Evolutionary conservation across 176 grass and related monocot species (phyloP).

Genomic region (Cenchrus fungigraminus): DNA sequence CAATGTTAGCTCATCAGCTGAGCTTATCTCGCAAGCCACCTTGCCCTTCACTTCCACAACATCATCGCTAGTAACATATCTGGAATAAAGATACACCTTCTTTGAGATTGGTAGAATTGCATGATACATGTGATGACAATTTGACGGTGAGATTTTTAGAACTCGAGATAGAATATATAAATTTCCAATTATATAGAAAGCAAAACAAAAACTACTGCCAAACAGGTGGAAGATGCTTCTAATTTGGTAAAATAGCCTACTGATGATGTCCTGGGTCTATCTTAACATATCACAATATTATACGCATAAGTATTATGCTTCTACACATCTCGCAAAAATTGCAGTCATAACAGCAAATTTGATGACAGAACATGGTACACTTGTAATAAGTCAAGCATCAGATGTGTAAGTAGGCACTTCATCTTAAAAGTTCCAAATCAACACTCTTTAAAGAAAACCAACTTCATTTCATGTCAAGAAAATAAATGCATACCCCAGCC

Average conservation of each 20-base stretch:
- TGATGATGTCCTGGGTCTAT: not conserved
- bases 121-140: not conserved
- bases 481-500: slow-evolving; percentile 65
- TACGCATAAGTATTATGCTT: not conserved
- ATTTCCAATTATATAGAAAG: not conserved
- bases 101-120: not conserved
- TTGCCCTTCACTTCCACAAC: slow-evolving; percentile 90
- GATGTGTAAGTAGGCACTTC: slow-evolving; percentile 4
- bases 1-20: slow-evolving; percentile 82
- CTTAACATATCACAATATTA: not conserved
- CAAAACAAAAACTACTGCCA: not conserved
- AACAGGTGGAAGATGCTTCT: not conserved
- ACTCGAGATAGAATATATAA: not conserved
- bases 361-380: slow-evolving; percentile 14
- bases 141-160: not conserved
- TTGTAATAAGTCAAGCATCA: not conserved
- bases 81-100: slow-evolving; percentile 32
- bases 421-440: slow-evolving; percentile 4
- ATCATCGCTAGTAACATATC: slow-evolving; percentile 70
- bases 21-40: slow-evolving; percentile 88
- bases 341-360: not conserved
- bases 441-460: not conserved
- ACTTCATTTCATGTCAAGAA: not conserved
- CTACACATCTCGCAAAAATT: not conserved
- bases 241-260: slow-evolving; percentile 16